Percentiles rank a stretch among this genome's conserved stretches.
Conservation (phyloP, 106 monocot species). For the Allium fistulosum region DNA sequence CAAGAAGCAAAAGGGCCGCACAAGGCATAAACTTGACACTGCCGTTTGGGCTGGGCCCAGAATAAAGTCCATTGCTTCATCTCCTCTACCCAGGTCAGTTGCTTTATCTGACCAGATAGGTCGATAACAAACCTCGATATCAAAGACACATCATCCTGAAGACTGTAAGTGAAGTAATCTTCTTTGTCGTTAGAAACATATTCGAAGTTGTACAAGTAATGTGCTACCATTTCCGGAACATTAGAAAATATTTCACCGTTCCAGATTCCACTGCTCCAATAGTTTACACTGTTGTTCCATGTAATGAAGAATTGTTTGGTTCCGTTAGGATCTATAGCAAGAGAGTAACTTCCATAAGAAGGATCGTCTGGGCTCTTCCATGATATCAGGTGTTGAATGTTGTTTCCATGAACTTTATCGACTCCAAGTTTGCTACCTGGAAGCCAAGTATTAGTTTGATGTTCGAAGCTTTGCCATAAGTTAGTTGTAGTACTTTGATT, state of each 20-base stretch:
- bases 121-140: neutral
- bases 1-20: slow-evolving; percentile 25
- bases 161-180: slow-evolving; percentile 1
- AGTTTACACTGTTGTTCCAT: slow-evolving; percentile 4
- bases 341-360: neutral
- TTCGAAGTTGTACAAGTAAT: neutral
- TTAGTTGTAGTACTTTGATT: neutral
- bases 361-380: slow-evolving; percentile 6
- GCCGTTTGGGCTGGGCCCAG: slow-evolving; percentile 22
- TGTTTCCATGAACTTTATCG: neutral
- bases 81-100: slow-evolving; percentile 13
- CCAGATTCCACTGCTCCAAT: slow-evolving; percentile 7
- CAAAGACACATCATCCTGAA: neutral
- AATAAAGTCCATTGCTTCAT: slow-evolving; percentile 18
- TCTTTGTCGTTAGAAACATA: neutral
- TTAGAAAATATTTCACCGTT: slow-evolving; percentile 1
- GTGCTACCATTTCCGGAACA: slow-evolving; percentile 1
- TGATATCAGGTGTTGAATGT: neutral
- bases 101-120: slow-evolving; percentile 22
- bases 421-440: slow-evolving; percentile 3
- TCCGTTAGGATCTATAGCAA: neutral
- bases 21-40: slow-evolving; percentile 21
- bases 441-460: slow-evolving; percentile 7
- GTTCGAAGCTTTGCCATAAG: slow-evolving; percentile 7
- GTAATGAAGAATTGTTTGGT: slow-evolving; percentile 1